These are phyloP conservation scores for Plicaturopsis crispa DNA, from an alignment of 768 basidiomycete species.

Conservation along the genomic window DNA sequence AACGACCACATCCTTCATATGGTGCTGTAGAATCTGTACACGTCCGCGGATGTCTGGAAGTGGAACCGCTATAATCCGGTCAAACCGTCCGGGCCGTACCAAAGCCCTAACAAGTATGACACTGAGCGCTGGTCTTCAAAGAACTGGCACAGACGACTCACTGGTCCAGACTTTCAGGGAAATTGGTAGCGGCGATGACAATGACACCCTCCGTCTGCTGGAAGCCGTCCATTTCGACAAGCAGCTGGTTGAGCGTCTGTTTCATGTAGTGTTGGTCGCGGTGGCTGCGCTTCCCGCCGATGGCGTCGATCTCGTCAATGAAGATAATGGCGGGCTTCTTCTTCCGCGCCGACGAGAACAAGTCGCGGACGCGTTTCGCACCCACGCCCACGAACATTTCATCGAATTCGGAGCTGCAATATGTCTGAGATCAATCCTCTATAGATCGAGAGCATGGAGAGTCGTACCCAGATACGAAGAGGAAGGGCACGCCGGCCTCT, in stretches of 20 bases:
- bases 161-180: constrained; percentile 91
- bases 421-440: constrained; percentile 8
- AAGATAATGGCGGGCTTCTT: constrained; percentile 97
- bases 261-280: constrained; percentile 88
- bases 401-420: constrained; percentile 80
- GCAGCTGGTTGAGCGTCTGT: constrained; percentile 91
- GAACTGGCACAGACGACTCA: constrained; percentile 27
- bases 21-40: constrained; percentile 87
- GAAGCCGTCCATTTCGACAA: constrained; percentile 98
- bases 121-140: constrained; percentile 1
- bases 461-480: constrained; percentile 85
- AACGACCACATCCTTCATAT: constrained; percentile 74
- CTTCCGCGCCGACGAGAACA: constrained; percentile 91
- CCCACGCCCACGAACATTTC: constrained; percentile 97
- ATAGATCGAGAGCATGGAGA: constrained; percentile 1
- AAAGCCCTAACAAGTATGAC: constrained; percentile 55
- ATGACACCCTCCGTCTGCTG: constrained; percentile 89
- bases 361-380: constrained; percentile 90
- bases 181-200: constrained; percentile 96
- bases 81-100: constrained; percentile 94
- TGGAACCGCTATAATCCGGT: constrained; percentile 86
- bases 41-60: constrained; percentile 93
- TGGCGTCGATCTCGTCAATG: constrained; percentile 94
- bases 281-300: constrained; percentile 81
- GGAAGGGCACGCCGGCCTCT: constrained; percentile 96